These are phyloP conservation scores for Phytophthora hibernalis DNA, from an alignment of 352 stramenopile genomes.

Conservation along the genomic window DNA sequence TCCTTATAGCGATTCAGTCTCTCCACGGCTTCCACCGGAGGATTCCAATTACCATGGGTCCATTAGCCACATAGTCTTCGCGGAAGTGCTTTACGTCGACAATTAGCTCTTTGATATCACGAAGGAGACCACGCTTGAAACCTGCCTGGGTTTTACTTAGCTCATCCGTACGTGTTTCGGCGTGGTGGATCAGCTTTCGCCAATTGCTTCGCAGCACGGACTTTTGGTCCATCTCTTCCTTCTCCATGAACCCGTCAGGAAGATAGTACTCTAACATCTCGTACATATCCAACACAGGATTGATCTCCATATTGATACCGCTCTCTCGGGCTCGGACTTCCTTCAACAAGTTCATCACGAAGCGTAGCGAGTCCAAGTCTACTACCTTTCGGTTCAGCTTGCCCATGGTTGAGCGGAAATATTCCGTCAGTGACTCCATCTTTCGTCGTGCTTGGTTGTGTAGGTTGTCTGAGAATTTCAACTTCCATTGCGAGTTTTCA, in stretches of 20 bases:
- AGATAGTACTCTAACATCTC: conserved; percentile 96
- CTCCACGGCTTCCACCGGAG: conserved; percentile 96
- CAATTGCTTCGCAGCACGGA: conserved; percentile 97
- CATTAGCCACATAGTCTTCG: conserved; percentile 96
- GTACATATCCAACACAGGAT: conserved; percentile 99
- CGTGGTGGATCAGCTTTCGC: conserved; percentile 97
- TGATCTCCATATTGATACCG: conserved; percentile 99
- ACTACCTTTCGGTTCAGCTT: conserved; percentile 95
- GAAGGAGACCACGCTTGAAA: conserved; percentile 96
- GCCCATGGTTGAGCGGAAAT: conserved; percentile 94
- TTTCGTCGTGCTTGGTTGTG: conserved; percentile 94
- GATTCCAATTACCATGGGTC: conserved; percentile 98
- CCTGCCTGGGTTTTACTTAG: conserved; percentile 95
- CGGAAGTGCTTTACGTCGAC: conserved; percentile 96
- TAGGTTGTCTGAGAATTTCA: conserved; percentile 97
- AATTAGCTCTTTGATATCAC: conserved; percentile 97
- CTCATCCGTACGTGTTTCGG: conserved; percentile 94
- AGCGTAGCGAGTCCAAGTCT: conserved; percentile 96
- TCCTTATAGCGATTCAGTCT: conserved; percentile 98
- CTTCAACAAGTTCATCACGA: conserved; percentile 98
- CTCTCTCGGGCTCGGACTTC: conserved; percentile 97
- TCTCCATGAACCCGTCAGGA: conserved; percentile 97
- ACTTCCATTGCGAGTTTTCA: conserved; percentile 97
- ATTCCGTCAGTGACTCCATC: conserved; percentile 96
- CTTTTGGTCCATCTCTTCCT: conserved; percentile 99